A percentile compares a stretch with the other conserved stretches of the same genome.
phyloP scores from a whole-genome alignment of 2,329 filamentous ascomycete genomes.

The Talaromyces sp. region DNA sequence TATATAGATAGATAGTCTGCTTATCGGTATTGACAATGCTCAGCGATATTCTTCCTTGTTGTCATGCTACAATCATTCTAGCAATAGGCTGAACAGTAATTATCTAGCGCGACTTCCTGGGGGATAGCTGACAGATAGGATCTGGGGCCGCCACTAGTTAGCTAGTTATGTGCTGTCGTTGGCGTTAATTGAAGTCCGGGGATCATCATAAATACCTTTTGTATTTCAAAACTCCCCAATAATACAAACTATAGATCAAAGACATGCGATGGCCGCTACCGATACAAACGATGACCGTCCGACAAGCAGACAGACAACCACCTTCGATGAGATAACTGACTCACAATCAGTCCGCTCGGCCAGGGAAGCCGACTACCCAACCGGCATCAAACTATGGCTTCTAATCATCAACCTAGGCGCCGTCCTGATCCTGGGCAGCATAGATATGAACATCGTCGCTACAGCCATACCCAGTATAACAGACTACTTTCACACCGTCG shows the following conservation, averaged over 20 bases:
- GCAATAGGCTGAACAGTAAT: background rate
- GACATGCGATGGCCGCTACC: background rate
- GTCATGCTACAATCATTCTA: background rate
- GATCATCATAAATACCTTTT: background rate
- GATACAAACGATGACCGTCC: background rate
- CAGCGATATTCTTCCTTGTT: background rate
- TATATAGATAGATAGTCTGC: background rate
- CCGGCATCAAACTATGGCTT: constrained; percentile 8
- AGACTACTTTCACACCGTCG: constrained; percentile 51
- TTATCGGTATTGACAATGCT: background rate
- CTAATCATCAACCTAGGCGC: constrained; percentile 20
- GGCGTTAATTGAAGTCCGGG: background rate
- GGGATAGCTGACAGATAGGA: background rate
- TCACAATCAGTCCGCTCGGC: background rate
- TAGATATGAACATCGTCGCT: constrained; percentile 52
- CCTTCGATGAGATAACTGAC: constrained; percentile 3
- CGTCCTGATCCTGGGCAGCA: constrained; percentile 23
- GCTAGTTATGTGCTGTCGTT: background rate
- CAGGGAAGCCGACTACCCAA: constrained; percentile 8
- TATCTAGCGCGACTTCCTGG: background rate
- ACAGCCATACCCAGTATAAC: constrained; percentile 58
- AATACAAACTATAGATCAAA: background rate
- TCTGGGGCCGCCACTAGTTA: background rate
- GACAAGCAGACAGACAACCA: background rate
- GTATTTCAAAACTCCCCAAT: background rate